These are phyloP conservation scores for Massarina eburnea DNA, from an alignment of 2,329 filamentous ascomycete genomes.

Conservation along the genomic window DNA sequence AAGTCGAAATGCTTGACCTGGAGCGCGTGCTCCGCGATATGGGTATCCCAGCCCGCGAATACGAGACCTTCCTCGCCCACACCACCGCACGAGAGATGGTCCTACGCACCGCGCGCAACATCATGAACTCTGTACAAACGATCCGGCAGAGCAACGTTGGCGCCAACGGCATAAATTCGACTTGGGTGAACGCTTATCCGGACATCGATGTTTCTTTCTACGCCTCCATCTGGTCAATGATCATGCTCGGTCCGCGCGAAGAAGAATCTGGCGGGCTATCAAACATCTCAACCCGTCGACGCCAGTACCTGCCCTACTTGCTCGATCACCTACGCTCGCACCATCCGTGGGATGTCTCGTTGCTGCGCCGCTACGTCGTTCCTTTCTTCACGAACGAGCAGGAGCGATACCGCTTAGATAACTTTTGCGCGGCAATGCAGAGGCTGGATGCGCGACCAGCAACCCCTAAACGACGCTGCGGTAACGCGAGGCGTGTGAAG, in stretches of 20 bases:
- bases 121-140: constrained; percentile 69
- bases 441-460: constrained; percentile 59
- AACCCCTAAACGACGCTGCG: constrained; percentile 20
- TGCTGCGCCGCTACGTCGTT: constrained; percentile 68
- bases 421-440: constrained; percentile 58
- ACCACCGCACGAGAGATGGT: constrained; percentile 69
- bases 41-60: constrained; percentile 43
- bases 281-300: constrained; percentile 40
- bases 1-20: constrained; percentile 64
- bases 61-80: constrained; percentile 62
- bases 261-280: constrained; percentile 26
- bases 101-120: constrained; percentile 76
- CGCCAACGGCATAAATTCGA: constrained; percentile 26
- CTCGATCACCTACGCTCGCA: constrained; percentile 65
- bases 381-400: constrained; percentile 59
- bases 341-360: constrained; percentile 70
- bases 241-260: constrained; percentile 40
- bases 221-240: constrained; percentile 69
- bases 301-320: constrained; percentile 65
- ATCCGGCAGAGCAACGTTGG: constrained; percentile 30
- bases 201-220: constrained; percentile 68
- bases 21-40: constrained; percentile 60
- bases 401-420: constrained; percentile 57
- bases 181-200: constrained; percentile 31
- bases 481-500: constrained; percentile 17